Base-by-base conservation (phyloP, 331 rosid genomes). In the Quercus phellos region DNA sequence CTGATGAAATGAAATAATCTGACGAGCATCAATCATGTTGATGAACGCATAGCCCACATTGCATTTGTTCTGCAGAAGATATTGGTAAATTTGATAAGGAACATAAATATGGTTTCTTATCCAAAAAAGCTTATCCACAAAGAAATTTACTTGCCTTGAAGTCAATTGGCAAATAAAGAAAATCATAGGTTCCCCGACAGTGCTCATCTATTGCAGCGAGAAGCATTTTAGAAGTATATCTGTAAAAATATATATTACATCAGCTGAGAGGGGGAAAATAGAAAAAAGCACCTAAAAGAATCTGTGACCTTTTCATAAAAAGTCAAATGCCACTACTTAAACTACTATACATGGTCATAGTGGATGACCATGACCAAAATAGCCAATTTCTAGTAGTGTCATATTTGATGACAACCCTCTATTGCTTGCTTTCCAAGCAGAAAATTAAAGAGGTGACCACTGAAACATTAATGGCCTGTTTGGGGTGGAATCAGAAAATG, bases 151-250 rank as follows among this genome's bases (percentile, higher is more conserved):
- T 89, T 89, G 78, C 97, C 91, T 90, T 92, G 85, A 92, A 92
- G 77, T 92, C 96, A 76, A 92, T 92, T 77, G 97, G 97, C 88
- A 92, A 79, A 84, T 92, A 92, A 75, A 92, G 89, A 82, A 92
- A 92, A 89, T 92, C 97, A 82, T 92, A 92, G 56, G 94, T 88
- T 85, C 97, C 96, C 26, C 90, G 89, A 79, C 97, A 90, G 74
- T 84, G 85, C 87, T 90, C 97, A 80, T 92, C 97, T 43, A 92
- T 90, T 78, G 96, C 97, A 70, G 89, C 89, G 34, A 92, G 92
- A 84, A 92, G 96, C 96, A 92, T 92, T 91, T 92, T 92, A 75
- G 96, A 92, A 54, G 97, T 92, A 79, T 92, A 92, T 88, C 94
- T 92, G 90, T 55, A 19, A 78, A 70, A 70, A 60, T 27, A 43